A percentile compares a stretch with the other conserved stretches of the same genome.
Conservation (phyloP, 2,329 filamentous ascomycete species). For the Nemania sp. region DNA sequence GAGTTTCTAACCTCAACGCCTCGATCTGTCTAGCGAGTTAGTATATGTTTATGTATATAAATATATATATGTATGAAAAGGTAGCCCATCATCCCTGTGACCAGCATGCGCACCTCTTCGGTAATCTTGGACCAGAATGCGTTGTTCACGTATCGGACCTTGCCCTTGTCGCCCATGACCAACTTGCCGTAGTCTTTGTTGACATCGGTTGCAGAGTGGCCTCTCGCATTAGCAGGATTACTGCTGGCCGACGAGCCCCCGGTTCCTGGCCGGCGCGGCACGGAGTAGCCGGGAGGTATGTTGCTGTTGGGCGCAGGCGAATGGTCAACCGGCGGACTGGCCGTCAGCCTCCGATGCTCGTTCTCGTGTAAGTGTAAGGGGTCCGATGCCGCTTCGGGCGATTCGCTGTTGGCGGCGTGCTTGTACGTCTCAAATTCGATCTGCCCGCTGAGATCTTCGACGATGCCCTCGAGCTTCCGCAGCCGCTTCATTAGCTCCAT, state of each 20-base stretch:
- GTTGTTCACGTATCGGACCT: slow-evolving; percentile 73
- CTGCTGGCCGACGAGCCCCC: slow-evolving; percentile 35
- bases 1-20: slow-evolving; percentile 53
- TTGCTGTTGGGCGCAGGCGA: slow-evolving; percentile 21
- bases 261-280: slow-evolving; percentile 26
- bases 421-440: slow-evolving; percentile 58
- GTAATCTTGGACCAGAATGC: slow-evolving; percentile 77
- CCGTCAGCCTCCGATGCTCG: slow-evolving; percentile 31
- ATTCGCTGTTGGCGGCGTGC: slow-evolving; percentile 43
- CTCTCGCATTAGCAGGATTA: slow-evolving; percentile 30
- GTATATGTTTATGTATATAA: too few species aligned
- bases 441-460: slow-evolving; percentile 68
- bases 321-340: slow-evolving; percentile 28
- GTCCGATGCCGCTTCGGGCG: slow-evolving; percentile 43
- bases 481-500: slow-evolving; percentile 72
- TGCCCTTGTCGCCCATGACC: slow-evolving; percentile 69
- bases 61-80: too few species aligned
- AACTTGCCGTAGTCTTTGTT: slow-evolving; percentile 66
- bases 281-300: slow-evolving; percentile 22
- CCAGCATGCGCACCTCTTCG: slow-evolving; percentile 61
- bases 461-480: slow-evolving; percentile 74
- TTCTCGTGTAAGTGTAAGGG: slow-evolving; percentile 24
- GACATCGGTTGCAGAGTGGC: slow-evolving; percentile 36
- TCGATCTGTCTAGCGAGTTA: slow-evolving; percentile 27
- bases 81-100: neutral